Evolutionary conservation across 176 grass and related monocot species (phyloP).

Genomic region (Triticum monococcum): DNA sequence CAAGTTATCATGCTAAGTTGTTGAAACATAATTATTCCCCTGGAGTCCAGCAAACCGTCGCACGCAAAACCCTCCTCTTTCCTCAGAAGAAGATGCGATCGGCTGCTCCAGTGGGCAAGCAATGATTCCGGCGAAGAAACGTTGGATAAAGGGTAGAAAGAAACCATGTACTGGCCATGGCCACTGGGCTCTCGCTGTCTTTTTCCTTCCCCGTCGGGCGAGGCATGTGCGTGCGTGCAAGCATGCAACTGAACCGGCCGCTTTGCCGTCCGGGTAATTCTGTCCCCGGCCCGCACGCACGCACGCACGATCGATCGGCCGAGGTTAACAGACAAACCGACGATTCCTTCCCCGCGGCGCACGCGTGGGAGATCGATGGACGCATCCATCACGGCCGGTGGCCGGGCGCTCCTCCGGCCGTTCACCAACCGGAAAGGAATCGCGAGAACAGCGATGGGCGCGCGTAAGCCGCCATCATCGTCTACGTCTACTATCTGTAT

Average conservation of each 20-base stretch:
- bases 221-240: neutral
- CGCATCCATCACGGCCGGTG: neutral
- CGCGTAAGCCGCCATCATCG: neutral
- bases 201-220: neutral
- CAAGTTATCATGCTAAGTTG: neutral
- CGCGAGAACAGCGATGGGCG: neutral
- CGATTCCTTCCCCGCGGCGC: neutral
- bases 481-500: neutral
- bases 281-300: neutral
- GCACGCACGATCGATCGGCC: neutral
- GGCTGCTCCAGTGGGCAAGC: neutral
- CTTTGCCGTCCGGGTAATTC: slow-evolving; percentile 3
- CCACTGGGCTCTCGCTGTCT: neutral
- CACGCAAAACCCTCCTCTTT: neutral
- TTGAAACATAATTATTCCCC: neutral
- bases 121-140: neutral
- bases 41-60: slow-evolving; percentile 7
- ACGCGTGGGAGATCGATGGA: neutral
- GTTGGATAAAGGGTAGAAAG: neutral
- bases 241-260: neutral
- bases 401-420: neutral
- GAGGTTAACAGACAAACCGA: neutral
- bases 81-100: neutral
- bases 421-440: neutral
- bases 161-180: slow-evolving; percentile 7